Evolutionary conservation across 2,329 filamentous ascomycete genomes (phyloP).

Genomic region (Knufia fluminis): DNA sequence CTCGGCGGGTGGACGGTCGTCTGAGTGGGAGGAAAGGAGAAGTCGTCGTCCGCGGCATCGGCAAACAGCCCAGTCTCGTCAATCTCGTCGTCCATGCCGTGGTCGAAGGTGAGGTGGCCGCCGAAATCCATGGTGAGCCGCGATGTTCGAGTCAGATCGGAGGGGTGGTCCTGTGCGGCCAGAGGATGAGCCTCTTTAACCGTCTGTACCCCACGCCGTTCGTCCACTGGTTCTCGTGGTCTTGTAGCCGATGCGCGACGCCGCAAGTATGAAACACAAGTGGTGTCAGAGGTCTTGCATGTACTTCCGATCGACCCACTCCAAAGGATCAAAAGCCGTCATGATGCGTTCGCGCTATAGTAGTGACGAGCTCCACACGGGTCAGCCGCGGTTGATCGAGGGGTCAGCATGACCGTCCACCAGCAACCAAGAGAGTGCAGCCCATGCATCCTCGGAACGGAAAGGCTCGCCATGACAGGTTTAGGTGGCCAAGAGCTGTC

Average conservation of each 20-base stretch:
- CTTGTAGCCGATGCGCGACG: not conserved
- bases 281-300: slow-evolving; percentile 1
- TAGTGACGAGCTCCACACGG: slow-evolving; percentile 3
- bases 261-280: slow-evolving; percentile 3
- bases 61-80: slow-evolving; percentile 2
- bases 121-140: slow-evolving; percentile 2
- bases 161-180: slow-evolving; percentile 3
- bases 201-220: slow-evolving; percentile 3
- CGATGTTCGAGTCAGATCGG: slow-evolving; percentile 2
- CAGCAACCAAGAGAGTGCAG: slow-evolving; percentile 3
- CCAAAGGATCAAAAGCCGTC: slow-evolving; percentile 1
- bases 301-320: slow-evolving; percentile 2
- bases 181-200: slow-evolving; percentile 1
- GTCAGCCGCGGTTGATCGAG: slow-evolving; percentile 3
- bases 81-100: slow-evolving; percentile 2
- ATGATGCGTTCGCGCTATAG: slow-evolving; percentile 3
- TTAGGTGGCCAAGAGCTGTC: slow-evolving; percentile 3
- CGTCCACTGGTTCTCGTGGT: slow-evolving; percentile 1
- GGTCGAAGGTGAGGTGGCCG: slow-evolving; percentile 3
- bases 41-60: not conserved
- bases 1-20: slow-evolving; percentile 2
- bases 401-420: slow-evolving; percentile 3
- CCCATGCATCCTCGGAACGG: not conserved
- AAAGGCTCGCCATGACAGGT: slow-evolving; percentile 2
- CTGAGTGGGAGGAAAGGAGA: slow-evolving; percentile 1